Evolutionary conservation across 2,329 filamentous ascomycete species (phyloP).

Genomic region (Apiospora malaysiana): DNA sequence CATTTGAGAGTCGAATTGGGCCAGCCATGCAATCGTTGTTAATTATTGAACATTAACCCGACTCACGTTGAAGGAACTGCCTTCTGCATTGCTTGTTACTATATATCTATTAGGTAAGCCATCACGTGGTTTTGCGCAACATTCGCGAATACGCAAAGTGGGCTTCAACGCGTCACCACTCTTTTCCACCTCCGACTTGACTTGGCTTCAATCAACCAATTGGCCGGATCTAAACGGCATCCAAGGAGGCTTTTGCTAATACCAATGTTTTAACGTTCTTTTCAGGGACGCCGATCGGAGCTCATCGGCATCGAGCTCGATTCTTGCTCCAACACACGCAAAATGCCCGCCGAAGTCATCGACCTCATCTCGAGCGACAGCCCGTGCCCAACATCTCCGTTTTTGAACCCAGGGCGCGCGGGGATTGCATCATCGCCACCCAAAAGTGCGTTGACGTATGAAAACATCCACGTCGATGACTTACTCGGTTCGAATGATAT

Average conservation of each 20-base stretch:
- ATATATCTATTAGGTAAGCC: neutral
- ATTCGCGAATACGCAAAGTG: neutral
- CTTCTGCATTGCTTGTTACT: neutral
- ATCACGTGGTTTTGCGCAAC: neutral
- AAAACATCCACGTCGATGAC: slow-evolving; percentile 18
- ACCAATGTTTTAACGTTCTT: neutral
- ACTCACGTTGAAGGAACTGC: neutral
- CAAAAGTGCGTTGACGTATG: slow-evolving; percentile 27
- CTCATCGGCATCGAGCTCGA: too few species aligned
- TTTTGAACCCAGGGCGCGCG: slow-evolving; percentile 11
- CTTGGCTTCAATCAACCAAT: neutral
- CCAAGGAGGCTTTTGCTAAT: neutral
- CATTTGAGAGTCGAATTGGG: neutral
- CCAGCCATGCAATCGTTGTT: neutral
- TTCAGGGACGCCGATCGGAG: neutral
- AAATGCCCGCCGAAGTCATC: slow-evolving; percentile 44
- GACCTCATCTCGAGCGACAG: slow-evolving; percentile 40
- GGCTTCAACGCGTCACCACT: neutral
- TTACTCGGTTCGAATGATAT: slow-evolving; percentile 20
- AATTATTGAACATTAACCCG: neutral
- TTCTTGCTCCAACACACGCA: neutral
- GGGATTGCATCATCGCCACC: slow-evolving; percentile 20
- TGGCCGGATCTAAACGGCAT: neutral
- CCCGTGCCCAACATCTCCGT: slow-evolving; percentile 27
- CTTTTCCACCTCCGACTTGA: neutral